A percentile compares a stretch with the other conserved stretches of the same genome.
Evolutionary conservation across 768 basidiomycete species (phyloP).

Genomic region (Suillus placidus): DNA sequence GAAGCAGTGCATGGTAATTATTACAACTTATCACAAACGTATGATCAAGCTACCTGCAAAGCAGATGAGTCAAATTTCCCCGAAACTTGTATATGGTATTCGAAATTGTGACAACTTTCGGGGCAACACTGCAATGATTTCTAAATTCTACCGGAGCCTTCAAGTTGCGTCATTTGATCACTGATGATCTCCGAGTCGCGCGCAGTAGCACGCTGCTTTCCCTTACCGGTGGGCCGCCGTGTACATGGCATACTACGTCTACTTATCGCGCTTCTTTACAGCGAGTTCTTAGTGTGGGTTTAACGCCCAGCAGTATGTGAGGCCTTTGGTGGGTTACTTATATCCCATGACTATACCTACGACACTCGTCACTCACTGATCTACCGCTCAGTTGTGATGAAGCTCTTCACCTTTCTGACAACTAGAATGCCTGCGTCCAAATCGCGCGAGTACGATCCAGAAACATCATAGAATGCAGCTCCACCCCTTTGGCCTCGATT

Average conservation of each 20-base stretch:
- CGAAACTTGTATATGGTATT: background rate
- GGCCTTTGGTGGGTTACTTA: background rate
- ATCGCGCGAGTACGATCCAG: background rate
- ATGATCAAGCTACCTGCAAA: background rate
- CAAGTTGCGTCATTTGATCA: background rate
- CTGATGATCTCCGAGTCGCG: too few relatives aligned
- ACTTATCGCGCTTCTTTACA: too few relatives aligned
- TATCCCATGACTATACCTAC: background rate
- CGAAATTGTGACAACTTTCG: background rate
- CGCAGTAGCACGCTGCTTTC: too few relatives aligned
- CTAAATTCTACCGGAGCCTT: too few relatives aligned
- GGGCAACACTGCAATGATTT: background rate
- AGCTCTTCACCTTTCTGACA: background rate
- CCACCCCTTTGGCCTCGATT: background rate
- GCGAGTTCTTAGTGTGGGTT: too few relatives aligned
- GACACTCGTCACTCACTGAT: background rate
- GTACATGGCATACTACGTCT: too few relatives aligned
- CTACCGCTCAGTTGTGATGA: background rate
- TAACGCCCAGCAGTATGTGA: too few relatives aligned
- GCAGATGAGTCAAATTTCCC: background rate
- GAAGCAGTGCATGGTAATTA: too few relatives aligned
- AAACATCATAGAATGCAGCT: background rate
- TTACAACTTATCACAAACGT: background rate
- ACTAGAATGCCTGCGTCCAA: background rate
- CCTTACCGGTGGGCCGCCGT: too few relatives aligned